Evolutionary conservation across 2,329 filamentous ascomycete species (phyloP).

Genomic region (Hymenoscyphus salicellus): DNA sequence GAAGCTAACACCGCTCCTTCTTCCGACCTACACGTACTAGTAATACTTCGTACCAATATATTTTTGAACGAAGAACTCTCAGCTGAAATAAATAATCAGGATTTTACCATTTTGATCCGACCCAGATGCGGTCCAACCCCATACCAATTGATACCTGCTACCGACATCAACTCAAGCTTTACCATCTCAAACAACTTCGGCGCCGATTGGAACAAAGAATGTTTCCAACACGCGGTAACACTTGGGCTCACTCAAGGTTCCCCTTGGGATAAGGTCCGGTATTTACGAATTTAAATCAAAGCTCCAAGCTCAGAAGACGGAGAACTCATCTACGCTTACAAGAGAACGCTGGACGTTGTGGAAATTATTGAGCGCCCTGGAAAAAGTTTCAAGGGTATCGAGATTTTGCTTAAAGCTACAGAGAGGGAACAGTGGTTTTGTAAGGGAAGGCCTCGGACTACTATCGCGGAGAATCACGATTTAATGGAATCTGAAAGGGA

Average conservation of each 20-base stretch:
- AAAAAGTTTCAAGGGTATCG: neutral
- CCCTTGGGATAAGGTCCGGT: neutral
- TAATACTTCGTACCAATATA: neutral
- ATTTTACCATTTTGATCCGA: neutral
- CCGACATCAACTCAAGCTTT: neutral
- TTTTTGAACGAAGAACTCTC: neutral
- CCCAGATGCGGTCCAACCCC: neutral
- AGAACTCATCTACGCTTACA: neutral
- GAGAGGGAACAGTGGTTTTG: neutral
- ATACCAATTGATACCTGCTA: neutral
- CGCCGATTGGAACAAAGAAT: neutral
- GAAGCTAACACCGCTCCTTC: too few relatives aligned
- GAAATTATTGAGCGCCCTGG: neutral
- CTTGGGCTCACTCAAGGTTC: neutral
- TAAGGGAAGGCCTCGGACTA: neutral
- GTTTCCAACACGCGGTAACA: neutral
- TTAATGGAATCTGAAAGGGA: neutral
- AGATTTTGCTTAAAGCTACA: neutral
- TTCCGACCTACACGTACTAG: neutral
- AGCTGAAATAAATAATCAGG: neutral
- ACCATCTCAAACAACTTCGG: neutral
- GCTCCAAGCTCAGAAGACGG: neutral
- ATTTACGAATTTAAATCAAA: neutral
- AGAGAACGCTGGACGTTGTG: neutral
- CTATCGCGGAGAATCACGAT: neutral